Percentiles rank a stretch among this genome's conserved stretches.
phyloP scores from a whole-genome alignment of 768 basidiomycete species.

The Gyrodon lividus region DNA sequence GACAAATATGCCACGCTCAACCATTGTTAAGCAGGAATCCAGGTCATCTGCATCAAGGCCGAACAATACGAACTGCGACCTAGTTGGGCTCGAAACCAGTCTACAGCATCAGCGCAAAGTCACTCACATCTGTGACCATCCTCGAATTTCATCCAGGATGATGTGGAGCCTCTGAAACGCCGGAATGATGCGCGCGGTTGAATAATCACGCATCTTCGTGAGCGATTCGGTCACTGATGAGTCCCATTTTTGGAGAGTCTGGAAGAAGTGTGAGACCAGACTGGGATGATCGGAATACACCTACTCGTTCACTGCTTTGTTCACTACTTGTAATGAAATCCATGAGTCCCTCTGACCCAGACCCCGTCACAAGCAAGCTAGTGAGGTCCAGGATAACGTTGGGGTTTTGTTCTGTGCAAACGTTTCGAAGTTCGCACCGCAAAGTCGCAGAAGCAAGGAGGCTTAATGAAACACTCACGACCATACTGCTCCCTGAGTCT shows the following conservation, averaged over 20 bases:
- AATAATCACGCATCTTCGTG: constrained; percentile 68
- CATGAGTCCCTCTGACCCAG: constrained; percentile 63
- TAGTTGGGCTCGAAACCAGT: constrained; percentile 29
- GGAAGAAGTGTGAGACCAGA: constrained; percentile 21
- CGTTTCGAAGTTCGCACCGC: constrained; percentile 13
- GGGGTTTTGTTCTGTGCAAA: constrained; percentile 51
- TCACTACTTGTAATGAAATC: constrained; percentile 80
- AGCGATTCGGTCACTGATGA: constrained; percentile 67
- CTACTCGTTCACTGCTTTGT: constrained; percentile 79
- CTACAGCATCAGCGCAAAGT: constrained; percentile 12
- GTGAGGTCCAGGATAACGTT: constrained; percentile 72
- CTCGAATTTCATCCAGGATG: constrained; percentile 73
- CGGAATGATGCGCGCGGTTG: constrained; percentile 67
- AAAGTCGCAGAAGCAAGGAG: constrained; percentile 3
- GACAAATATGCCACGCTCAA: constrained; percentile 57
- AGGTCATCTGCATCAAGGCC: constrained; percentile 52
- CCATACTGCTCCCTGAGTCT: constrained; percentile 68
- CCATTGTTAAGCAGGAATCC: constrained; percentile 49
- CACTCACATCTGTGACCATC: constrained; percentile 73
- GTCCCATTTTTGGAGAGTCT: constrained; percentile 87
- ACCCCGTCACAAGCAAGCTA: constrained; percentile 65
- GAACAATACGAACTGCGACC: constrained; percentile 58
- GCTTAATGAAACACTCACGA: constrained; percentile 42
- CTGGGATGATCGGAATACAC: constrained; percentile 16
- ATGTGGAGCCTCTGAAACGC: constrained; percentile 77